Base-by-base conservation (phyloP, 345 rosid species). In the Melastoma malabathricum region DNA sequence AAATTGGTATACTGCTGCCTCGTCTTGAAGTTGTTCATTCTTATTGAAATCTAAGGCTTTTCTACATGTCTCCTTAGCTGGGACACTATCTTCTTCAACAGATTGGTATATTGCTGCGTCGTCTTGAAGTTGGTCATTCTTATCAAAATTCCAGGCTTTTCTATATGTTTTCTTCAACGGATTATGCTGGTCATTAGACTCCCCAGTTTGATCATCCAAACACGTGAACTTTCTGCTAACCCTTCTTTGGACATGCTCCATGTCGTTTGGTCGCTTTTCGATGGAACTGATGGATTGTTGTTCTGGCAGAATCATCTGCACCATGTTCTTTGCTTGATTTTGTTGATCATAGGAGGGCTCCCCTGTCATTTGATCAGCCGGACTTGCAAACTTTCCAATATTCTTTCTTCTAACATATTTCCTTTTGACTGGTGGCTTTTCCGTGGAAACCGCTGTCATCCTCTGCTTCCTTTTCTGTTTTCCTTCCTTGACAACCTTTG, bases 401-500 rank as follows among this genome's bases (percentile, higher is more conserved):
- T 44, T 61, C 20, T 78, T 72, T 63, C 55, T 72, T 55, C 65
- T 55, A 22, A 74, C 76, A 39, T 72, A 70, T 47, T 82, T 86
- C 68, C 83, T 75, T 70, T 59, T 80, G 20, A 69, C 86, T 8
- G 51, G 77, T 27, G 69, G 61, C 56, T 20, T 72, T 44, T 65
- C 77, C 49, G 68, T 60, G 53, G 72, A 60, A 18, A 47, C 61
- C 15, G 72, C 66, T 20, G 53, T 43, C 15, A 78, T 64, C 64
- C 65, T 71, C 0, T 75, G 74, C 29, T 73, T 47, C 50, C 27
- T 60, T 55, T 68, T 71, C 0, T 74, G 78, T 63, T 79, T 82
- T 45, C 54, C 74, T 67, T 87, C 96, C 34, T 16, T 73, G 15
- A 68, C 57, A 51, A 92, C 93, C 65, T 81, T 92, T 0, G 98